Evolutionary conservation across 2,329 filamentous ascomycete genomes (phyloP), one percentile per base, ranked within the genome.

Genomic region (Didymella pomorum): DNA sequence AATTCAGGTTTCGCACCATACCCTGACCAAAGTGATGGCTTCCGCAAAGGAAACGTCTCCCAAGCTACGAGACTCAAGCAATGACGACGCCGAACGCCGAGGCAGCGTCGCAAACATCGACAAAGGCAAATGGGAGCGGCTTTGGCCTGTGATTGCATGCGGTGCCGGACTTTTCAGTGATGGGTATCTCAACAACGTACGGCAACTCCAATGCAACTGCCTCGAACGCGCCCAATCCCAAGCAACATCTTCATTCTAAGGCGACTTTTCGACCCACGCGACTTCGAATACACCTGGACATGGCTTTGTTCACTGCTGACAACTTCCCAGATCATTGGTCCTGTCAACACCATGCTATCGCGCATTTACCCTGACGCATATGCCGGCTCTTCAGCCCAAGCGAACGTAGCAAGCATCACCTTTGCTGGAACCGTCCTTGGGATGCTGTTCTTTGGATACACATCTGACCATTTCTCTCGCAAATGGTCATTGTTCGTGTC

Each of bases 121-220:
- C 18, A 77, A 77, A 52, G 66, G 69, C 3, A 63, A 60, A 61
- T 77, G 73, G 76, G 76, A 78, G 62, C 80, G 85, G 46, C 79
- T 84, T 18, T 88, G 86, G 83, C 92, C 93, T 14, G 90, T 92
- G 1, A 89, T 97, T 67, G 93, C 93, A 42, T 96, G 92, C 71
- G 93, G 93, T 64, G 91, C 93, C 50, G 93, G 93, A 70, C 83
- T 97, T 2, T 97, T 97, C 78, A 93, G 89, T 23, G 93, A 97
- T 76, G 93, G 93, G 16, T 97, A 97, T 76, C 86, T 97, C 73
- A 96, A 96, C 78, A 92, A 91, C 71, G 91, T 92, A 66, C 79
- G 68, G 50, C 47, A 35, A 53, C 41, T 18, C 56, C 42, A 45
- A 56, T 42, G 54, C 59, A 39, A 56, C 41, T n/a, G 16, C 8